Conservation (phyloP, 495 filamentous ascomycete genomes). For the Recurvomyces mirabilis region DNA sequence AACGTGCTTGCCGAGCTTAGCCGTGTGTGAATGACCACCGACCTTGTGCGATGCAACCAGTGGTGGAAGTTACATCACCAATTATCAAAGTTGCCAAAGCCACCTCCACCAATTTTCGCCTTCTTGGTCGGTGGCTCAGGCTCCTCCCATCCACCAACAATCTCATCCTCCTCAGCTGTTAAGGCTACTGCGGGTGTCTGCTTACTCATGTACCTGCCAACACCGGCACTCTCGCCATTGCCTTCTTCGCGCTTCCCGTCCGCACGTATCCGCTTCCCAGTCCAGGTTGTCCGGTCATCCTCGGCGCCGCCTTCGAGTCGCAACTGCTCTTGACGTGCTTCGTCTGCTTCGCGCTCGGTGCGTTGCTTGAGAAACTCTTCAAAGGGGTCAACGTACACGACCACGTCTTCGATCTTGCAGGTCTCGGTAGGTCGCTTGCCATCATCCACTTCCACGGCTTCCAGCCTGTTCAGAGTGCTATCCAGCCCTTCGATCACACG, state of each 20-base stretch:
- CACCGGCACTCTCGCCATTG: constrained; percentile 38
- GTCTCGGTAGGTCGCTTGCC: constrained; percentile 62
- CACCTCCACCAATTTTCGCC: constrained; percentile 50
- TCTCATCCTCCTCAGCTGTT: constrained; percentile 39
- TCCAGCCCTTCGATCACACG: constrained; percentile 62
- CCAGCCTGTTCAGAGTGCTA: constrained; percentile 61
- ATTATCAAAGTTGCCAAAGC: constrained; percentile 87
- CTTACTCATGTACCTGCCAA: constrained; percentile 79
- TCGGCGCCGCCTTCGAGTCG: constrained; percentile 44
- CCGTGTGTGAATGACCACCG: too few species aligned
- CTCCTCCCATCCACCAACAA: constrained; percentile 45
- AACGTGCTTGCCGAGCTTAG: too few species aligned
- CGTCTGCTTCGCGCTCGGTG: constrained; percentile 33
- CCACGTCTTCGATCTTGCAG: constrained; percentile 67
- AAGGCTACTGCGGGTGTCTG: constrained; percentile 35
- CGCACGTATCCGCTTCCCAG: constrained; percentile 51
- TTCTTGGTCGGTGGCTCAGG: constrained; percentile 65
- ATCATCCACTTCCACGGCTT: constrained; percentile 55
- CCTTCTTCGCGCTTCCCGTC: constrained; percentile 41
- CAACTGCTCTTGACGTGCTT: constrained; percentile 32
- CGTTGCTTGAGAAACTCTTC: constrained; percentile 74
- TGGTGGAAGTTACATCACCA: too few species aligned
- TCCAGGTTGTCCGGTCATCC: constrained; percentile 84
- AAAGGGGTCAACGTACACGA: constrained; percentile 89
- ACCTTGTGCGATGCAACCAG: too few species aligned